Base-by-base conservation (phyloP, 129 eudicot genomes). In the Smallanthus sonchifolius region DNA sequence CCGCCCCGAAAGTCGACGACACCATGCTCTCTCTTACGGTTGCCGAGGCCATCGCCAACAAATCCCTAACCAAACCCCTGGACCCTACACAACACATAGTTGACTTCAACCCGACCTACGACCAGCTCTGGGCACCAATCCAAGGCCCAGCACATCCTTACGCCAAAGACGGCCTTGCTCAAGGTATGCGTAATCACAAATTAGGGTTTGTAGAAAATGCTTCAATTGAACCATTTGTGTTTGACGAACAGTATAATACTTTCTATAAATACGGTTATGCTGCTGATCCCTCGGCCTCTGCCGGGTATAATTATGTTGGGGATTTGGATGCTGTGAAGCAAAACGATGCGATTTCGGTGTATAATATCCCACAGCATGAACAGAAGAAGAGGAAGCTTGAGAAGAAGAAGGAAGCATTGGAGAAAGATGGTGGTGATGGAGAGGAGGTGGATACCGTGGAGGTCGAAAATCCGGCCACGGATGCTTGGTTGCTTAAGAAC, bases 91-190 rank as follows among this genome's bases (percentile, higher is more conserved):
- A 94, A 66, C 97, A 91, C 84, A 14, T 86, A 14, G 97, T 94
- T 48, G 17, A 77, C 56, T 94, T 84, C 91, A 94, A 94, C 59
- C 98, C 97, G 0, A 90, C 97, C 34, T 90, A 88, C 86, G 98
- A 94, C 32, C 97, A 94, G 79, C 96, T 94, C 2, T 94, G 98
- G 98, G 89, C 98, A 2, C 98, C 98, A 2, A 86, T 94, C 37
- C 83, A 78, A 10, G 97, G 98, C 15, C 98, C 98, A 1, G 82
- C 98, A 2, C 98, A 94, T 43, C 98, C 98, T 6, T 90, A 88
- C 80, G 97, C 98, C n/a, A 94, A 94, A 45, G 98, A 94, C 80
- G 98, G 98, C 32, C 44, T 94, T 6, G 97, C 98, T 6, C 98
- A 94, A 51, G 98, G 98, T 19, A 83, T 94, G 72, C 87, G 98